Evolutionary conservation across 495 filamentous ascomycete genomes (phyloP), one percentile per base, ranked within the genome.

Genomic region (Penicillium waksmanii): DNA sequence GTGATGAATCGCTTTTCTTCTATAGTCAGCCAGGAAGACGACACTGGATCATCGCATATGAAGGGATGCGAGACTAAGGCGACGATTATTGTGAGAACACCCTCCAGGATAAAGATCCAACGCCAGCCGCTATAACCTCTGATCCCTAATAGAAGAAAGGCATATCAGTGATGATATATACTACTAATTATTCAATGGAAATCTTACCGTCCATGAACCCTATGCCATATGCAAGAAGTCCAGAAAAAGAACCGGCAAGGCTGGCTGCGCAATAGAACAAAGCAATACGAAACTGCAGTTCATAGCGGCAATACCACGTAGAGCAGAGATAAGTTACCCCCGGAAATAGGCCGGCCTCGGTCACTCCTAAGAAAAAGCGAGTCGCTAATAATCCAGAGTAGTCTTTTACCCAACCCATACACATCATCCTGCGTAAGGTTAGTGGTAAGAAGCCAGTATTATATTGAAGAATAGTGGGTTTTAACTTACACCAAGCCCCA

Each of bases 91-190:
- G 42, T 46, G n/a, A 46, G 42, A 46, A 46, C 12, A 2, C 42
- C 42, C n/a, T 46, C 42, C 17, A 46, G 18, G 5, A 46, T 21
- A 9, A 46, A 46, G 17, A 46, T 46, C 42, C 42, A 46, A 7
- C 42, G 42, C 42, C 42, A 46, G 42, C 42, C 42, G 42, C 42
- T 17, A 21, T 46, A 46, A 5, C 42, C 42, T 46, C 42, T 46
- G 10, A 23, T 46, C n/a, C 42, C 42, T 46, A 3, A 15, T 10
- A 46, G 10, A 46, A 3, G 8, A 31, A 31, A 0, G 27, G 8
- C 27, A 7, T 31, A 46, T 17, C 42, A 17, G 42, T n/a, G 6
- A 46, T 1, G 15, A 18, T 46, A 21, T 19, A 5, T 46, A 46
- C n/a, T 19, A 19, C 12, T 6, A 21, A 31, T 31, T 31, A 6